Evolutionary conservation across 2,329 filamentous ascomycete species (phyloP).

Genomic region (Cladorrhinum sp.): DNA sequence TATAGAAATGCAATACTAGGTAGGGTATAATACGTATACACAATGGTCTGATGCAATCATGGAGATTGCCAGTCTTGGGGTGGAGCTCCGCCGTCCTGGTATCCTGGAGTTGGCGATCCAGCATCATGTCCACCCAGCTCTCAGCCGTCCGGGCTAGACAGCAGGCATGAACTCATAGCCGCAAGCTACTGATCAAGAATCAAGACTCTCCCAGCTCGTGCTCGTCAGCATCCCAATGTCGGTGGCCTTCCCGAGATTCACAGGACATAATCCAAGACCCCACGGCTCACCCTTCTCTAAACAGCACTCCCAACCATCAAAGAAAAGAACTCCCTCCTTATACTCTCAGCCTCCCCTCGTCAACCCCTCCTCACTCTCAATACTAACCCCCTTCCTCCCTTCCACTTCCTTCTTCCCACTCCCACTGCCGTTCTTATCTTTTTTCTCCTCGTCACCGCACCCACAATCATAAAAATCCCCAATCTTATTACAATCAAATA

Average conservation of each 20-base stretch:
- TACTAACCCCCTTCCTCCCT: constrained; percentile 15
- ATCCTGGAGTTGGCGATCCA: background rate
- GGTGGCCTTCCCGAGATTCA: background rate
- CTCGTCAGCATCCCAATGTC: no score
- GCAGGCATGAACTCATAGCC: no score
- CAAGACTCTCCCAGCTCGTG: no score
- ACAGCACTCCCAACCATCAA: background rate
- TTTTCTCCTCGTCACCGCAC: constrained; percentile 61
- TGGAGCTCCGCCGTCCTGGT: background rate
- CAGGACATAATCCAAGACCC: no score
- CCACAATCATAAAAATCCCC: constrained; percentile 71
- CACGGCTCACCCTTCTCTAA: background rate
- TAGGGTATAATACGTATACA: constrained; percentile 2
- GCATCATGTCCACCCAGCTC: background rate
- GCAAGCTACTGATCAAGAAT: no score
- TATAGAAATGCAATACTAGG: constrained; percentile 1
- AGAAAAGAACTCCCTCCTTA: background rate
- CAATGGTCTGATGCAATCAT: background rate
- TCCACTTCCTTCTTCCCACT: constrained; percentile 16
- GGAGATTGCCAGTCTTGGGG: background rate
- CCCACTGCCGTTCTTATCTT: constrained; percentile 22
- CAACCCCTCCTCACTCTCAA: constrained; percentile 29
- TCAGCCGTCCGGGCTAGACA: background rate
- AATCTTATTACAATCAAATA: constrained; percentile 65
- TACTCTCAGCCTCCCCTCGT: constrained; percentile 23